Base-by-base conservation (phyloP, 164 flowering plant genomes). In the Akebia trifoliata region DNA sequence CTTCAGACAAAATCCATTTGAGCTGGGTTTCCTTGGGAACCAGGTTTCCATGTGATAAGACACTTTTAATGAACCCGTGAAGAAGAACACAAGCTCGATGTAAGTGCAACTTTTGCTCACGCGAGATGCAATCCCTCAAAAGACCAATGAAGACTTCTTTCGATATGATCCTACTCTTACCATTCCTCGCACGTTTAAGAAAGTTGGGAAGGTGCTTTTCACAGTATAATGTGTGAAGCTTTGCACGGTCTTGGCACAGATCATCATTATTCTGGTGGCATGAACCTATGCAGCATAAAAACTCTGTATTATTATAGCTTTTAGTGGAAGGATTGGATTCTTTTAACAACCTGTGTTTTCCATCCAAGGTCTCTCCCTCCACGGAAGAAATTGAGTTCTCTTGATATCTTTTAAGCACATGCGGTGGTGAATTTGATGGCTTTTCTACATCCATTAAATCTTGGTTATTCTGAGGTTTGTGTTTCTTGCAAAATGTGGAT, bases 161-260 rank as follows among this genome's bases (percentile, higher is more conserved):
- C 14, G 99, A 83, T 59, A 90, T 74, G 51, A 90, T 79, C 73
- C 93, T 79, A 64, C 83, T 84, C 76, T 80, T 87, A 44, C 97
- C 96, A 67, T 94, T 90, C 70, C 97, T 74, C 2, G 95, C 95
- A 57, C 95, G 98, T 75, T 87, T 90, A 24, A 94, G 91, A 87
- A 89, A 94, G 72, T 74, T 81, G 4, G 99, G 99, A 60, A 86
- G 72, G 60, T 94, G 99, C 56, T 77, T 81, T 43, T 87, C 97
- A 61, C 99, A 94, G 69, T 90, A 94, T 20, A 90, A 54, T 1
- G 86, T 76, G 61, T 86, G 74, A 31, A 81, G 65, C 62, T 73
- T 90, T 8, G 93, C 84, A 69, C 59, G 70, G 57, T 87, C 96
- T 25, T 54, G 60, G 66, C 99, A 94, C 30, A 69, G 67, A 40